Evolutionary conservation across 306 rosid species (phyloP).

Genomic region (Pyrus pyrifolia): DNA sequence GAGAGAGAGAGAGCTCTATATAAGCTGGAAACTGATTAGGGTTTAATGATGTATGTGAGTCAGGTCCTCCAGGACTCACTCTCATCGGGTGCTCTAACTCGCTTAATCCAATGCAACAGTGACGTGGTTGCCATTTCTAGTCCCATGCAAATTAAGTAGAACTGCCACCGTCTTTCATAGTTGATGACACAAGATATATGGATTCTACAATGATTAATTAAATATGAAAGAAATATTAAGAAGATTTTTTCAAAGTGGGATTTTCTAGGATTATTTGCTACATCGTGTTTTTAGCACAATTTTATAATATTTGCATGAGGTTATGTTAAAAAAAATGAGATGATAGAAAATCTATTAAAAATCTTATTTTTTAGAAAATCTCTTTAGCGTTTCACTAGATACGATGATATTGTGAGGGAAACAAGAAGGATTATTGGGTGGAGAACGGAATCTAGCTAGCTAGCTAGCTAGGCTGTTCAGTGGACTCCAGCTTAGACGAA

Average conservation of each 20-base stretch:
- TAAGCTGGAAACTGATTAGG: background rate
- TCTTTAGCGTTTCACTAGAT: no score
- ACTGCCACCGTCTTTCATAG: background rate
- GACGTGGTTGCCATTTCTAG: background rate
- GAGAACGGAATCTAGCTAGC: background rate
- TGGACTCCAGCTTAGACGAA: background rate
- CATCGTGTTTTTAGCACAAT: no score
- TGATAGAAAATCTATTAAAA: no score
- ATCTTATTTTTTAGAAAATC: fast-evolving
- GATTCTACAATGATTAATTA: no score
- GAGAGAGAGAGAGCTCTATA: no score
- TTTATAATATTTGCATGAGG: no score
- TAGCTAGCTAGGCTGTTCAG: background rate
- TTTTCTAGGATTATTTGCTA: fast-evolving
- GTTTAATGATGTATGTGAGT: conserved; percentile 35
- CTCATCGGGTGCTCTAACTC: background rate
- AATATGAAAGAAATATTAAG: background rate
- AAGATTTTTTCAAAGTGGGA: fast-evolving
- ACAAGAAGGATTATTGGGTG: background rate
- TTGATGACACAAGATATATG: background rate
- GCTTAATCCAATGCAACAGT: background rate
- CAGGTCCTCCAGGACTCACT: conserved; percentile 65
- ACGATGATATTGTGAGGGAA: background rate
- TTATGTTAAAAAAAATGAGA: no score
- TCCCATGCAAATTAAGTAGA: background rate